These are phyloP conservation scores for Aspergillus arachidicola DNA, from an alignment of 2,329 filamentous ascomycete genomes.

Conservation along the genomic window DNA sequence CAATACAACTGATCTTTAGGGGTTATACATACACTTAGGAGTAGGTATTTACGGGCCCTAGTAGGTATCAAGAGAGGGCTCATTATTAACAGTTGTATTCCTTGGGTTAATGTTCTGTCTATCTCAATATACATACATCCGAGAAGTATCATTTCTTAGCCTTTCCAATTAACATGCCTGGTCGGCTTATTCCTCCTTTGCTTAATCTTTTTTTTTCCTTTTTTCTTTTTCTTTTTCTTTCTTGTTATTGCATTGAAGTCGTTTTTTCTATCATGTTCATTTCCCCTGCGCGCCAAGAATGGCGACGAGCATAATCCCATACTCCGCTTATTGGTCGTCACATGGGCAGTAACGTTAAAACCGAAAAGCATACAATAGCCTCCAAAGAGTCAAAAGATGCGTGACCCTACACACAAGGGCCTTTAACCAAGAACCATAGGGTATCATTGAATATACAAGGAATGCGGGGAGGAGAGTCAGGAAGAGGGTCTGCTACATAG, in stretches of 20 bases:
- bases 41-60: not conserved
- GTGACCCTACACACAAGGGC: slow-evolving; percentile 1
- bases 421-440: slow-evolving; percentile 7
- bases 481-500: slow-evolving; percentile 8
- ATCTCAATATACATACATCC: slow-evolving; percentile 1
- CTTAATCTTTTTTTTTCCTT: not conserved
- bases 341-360: slow-evolving; percentile 1
- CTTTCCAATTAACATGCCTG: slow-evolving; percentile 5
- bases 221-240: not conserved
- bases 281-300: not conserved
- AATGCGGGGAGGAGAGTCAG: slow-evolving; percentile 2
- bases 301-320: slow-evolving; percentile 7
- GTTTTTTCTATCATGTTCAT: slow-evolving; percentile 15
- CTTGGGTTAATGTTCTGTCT: not conserved
- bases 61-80: not conserved
- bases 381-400: not conserved
- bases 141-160: not conserved
- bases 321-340: slow-evolving; percentile 11
- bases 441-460: slow-evolving; percentile 11
- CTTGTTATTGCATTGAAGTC: slow-evolving; percentile 2
- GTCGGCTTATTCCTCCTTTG: not conserved
- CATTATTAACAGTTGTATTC: not conserved
- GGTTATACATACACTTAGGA: not conserved
- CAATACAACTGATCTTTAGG: not conserved
- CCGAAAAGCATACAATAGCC: slow-evolving; percentile 4